Percentiles rank a stretch among this genome's conserved stretches.
These are phyloP conservation scores for Malassezia sympodialis DNA, from an alignment of 1,284 basidiomycete species.

Conservation along the genomic window DNA sequence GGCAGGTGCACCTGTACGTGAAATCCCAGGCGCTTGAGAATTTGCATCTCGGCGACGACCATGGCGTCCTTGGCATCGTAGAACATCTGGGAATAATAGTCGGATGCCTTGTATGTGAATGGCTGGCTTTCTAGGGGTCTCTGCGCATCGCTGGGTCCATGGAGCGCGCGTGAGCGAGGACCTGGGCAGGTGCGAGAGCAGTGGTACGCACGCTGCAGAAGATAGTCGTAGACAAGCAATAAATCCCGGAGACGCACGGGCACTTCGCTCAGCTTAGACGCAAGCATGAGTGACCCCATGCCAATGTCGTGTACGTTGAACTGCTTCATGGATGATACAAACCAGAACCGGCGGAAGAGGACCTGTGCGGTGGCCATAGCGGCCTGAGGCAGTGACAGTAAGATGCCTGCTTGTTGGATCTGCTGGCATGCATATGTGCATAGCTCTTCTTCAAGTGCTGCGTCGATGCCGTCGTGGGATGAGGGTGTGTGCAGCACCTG, in stretches of 20 bases:
- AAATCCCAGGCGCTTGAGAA: slow-evolving; percentile 62
- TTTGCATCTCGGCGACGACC: slow-evolving; percentile 92
- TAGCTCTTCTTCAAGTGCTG: slow-evolving; percentile 71
- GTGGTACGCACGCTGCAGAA: slow-evolving; percentile 47
- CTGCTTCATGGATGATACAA: slow-evolving; percentile 81
- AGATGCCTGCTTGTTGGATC: slow-evolving; percentile 83
- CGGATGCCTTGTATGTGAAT: slow-evolving; percentile 63
- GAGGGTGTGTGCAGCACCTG: slow-evolving; percentile 76
- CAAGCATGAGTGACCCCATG: slow-evolving; percentile 84
- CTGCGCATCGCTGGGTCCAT: not conserved
- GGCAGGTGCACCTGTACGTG: slow-evolving; percentile 64
- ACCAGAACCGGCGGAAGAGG: slow-evolving; percentile 93
- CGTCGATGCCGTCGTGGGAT: slow-evolving; percentile 65
- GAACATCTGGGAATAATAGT: slow-evolving; percentile 70
- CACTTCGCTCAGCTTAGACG: slow-evolving; percentile 91
- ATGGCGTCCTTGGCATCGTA: slow-evolving; percentile 80
- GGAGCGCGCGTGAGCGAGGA: not conserved
- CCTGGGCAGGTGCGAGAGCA: slow-evolving; percentile 4
- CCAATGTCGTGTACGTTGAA: slow-evolving; percentile 69
- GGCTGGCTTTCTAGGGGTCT: not conserved
- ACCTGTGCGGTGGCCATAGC: slow-evolving; percentile 93
- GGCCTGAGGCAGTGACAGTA: slow-evolving; percentile 87
- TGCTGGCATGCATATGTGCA: slow-evolving; percentile 68
- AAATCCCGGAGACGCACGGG: slow-evolving; percentile 81
- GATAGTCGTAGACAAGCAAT: slow-evolving; percentile 82